phyloP scores from a whole-genome alignment of 2,329 filamentous ascomycete genomes.

The Penicillium vulpinum region DNA sequence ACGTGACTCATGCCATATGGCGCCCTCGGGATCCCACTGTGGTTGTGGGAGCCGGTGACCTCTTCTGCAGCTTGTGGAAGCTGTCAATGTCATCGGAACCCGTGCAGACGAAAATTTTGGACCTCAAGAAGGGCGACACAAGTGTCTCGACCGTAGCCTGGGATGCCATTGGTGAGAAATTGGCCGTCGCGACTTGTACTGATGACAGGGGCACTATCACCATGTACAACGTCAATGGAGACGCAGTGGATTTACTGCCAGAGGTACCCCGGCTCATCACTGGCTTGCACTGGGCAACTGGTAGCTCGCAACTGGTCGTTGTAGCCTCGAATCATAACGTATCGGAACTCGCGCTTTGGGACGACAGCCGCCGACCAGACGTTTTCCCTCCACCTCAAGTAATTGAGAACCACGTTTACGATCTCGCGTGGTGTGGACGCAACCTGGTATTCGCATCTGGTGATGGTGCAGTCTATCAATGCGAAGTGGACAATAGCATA shows the following conservation, averaged over 20 bases:
- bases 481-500: slow-evolving; percentile 41
- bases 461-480: slow-evolving; percentile 43
- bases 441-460: slow-evolving; percentile 43
- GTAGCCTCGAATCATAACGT: slow-evolving; percentile 45
- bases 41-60: slow-evolving; percentile 45
- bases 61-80: slow-evolving; percentile 49
- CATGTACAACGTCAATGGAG: slow-evolving; percentile 47
- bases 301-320: slow-evolving; percentile 42
- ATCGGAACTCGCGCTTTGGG: slow-evolving; percentile 48
- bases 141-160: slow-evolving; percentile 49
- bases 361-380: slow-evolving; percentile 40
- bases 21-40: slow-evolving; percentile 46
- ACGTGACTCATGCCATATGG: slow-evolving; percentile 47
- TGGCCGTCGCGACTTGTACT: slow-evolving; percentile 50
- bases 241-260: slow-evolving; percentile 47
- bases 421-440: slow-evolving; percentile 44
- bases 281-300: slow-evolving; percentile 44
- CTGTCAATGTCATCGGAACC: slow-evolving; percentile 33
- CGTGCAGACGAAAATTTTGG: slow-evolving; percentile 38
- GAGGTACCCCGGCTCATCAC: slow-evolving; percentile 48
- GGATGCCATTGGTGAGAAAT: slow-evolving; percentile 45
- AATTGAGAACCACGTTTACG: slow-evolving; percentile 43
- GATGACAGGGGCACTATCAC: slow-evolving; percentile 45
- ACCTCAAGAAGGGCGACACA: slow-evolving; percentile 33
- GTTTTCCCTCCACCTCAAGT: slow-evolving; percentile 38